These are phyloP conservation scores for Xylaria scruposa DNA, from an alignment of 495 filamentous ascomycete genomes.

Conservation along the genomic window DNA sequence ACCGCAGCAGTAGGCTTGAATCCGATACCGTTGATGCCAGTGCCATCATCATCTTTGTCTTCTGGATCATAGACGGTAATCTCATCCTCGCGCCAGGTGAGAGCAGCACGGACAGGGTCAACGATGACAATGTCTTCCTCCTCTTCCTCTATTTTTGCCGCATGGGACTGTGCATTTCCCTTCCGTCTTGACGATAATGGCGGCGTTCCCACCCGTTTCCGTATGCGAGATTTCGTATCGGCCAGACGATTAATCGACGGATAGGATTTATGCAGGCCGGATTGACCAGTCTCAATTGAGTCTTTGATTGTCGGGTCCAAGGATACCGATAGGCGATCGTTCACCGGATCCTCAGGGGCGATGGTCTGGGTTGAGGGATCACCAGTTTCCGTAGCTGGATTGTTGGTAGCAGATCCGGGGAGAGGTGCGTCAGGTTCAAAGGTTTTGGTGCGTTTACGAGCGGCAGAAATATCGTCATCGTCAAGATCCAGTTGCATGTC, in stretches of 20 bases:
- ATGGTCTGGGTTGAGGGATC: neutral
- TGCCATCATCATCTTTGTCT: conserved; percentile 78
- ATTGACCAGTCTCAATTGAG: conserved; percentile 36
- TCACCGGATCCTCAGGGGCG: conserved; percentile 30
- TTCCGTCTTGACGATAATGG: conserved; percentile 42
- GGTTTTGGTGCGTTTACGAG: conserved; percentile 49
- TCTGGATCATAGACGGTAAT: conserved; percentile 81
- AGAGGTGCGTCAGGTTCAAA: conserved; percentile 33
- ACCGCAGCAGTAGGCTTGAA: conserved; percentile 88
- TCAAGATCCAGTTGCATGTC: conserved; percentile 34
- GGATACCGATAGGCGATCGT: conserved; percentile 29
- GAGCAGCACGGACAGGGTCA: conserved; percentile 59
- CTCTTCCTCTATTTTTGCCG: neutral
- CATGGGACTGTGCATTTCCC: conserved; percentile 22
- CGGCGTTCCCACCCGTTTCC: conserved; percentile 53
- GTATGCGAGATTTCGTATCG: conserved; percentile 49
- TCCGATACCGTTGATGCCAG: conserved; percentile 87
- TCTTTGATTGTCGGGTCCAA: conserved; percentile 41
- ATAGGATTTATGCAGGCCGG: conserved; percentile 41
- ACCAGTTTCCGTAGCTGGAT: conserved; percentile 15
- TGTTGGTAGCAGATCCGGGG: conserved; percentile 27
- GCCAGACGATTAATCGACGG: conserved; percentile 47
- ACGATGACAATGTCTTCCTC: conserved; percentile 46
- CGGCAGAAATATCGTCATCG: conserved; percentile 34
- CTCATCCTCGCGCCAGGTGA: conserved; percentile 85